Percentiles rank a stretch among this genome's conserved stretches.
Evolutionary conservation across 352 stramenopile species (phyloP).

Genomic region (Pythium oligandrum): DNA sequence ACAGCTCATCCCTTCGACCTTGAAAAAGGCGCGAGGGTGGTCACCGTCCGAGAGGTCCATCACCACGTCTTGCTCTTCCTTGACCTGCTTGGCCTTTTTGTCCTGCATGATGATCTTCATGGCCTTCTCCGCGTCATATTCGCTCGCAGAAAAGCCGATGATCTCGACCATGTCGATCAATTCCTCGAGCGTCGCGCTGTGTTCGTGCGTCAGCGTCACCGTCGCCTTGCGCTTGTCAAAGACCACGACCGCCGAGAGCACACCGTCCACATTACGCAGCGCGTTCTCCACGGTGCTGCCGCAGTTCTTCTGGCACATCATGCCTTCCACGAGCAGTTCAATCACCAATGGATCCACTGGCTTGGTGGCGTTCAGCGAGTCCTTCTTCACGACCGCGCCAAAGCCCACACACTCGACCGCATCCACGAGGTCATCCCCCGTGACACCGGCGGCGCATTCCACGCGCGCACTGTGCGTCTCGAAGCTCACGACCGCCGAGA

Average conservation of each 20-base stretch:
- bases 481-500: conserved; percentile 60
- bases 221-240: conserved; percentile 71
- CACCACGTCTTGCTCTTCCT: conserved; percentile 26
- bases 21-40: conserved; percentile 74
- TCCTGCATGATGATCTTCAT: conserved; percentile 42
- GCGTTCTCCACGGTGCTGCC: conserved; percentile 88
- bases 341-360: conserved; percentile 30
- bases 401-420: conserved; percentile 80
- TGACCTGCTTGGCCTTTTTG: conserved; percentile 28
- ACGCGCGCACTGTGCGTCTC: conserved; percentile 57
- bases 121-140: conserved; percentile 51
- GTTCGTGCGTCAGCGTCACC: conserved; percentile 39
- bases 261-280: conserved; percentile 70
- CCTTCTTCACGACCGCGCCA: conserved; percentile 41
- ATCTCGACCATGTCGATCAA: conserved; percentile 78
- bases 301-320: conserved; percentile 96
- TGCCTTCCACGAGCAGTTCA: conserved; percentile 85
- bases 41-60: conserved; percentile 35
- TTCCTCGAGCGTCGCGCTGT: conserved; percentile 51
- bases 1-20: conserved; percentile 84
- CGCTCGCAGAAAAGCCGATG: conserved; percentile 54
- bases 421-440: conserved; percentile 50
- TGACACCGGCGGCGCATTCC: conserved; percentile 33
- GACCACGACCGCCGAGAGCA: conserved; percentile 55
- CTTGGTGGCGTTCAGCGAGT: neutral